Evolutionary conservation across 208 protist species (phyloP).

Genomic region (Trypanosoma platydactyli): DNA sequence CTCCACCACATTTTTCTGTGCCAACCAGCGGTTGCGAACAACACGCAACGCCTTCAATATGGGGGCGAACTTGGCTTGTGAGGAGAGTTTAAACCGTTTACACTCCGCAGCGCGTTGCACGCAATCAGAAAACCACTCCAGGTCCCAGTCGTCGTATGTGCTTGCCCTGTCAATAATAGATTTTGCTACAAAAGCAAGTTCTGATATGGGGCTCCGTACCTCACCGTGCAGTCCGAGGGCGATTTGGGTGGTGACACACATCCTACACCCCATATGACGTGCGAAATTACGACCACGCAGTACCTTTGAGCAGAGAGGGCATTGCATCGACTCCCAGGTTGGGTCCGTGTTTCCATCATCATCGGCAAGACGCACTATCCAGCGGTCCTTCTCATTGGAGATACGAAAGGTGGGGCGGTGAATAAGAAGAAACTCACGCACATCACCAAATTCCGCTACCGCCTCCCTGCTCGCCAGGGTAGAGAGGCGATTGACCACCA

Average conservation of each 20-base stretch:
- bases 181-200: constrained; percentile 75
- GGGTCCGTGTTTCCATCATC: constrained; percentile 37
- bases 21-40: constrained; percentile 78
- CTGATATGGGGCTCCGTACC: constrained; percentile 73
- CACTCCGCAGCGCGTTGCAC: constrained; percentile 52
- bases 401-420: constrained; percentile 88
- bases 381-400: constrained; percentile 56
- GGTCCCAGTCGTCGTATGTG: constrained; percentile 73
- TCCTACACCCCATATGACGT: constrained; percentile 76
- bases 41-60: constrained; percentile 84
- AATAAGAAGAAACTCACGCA: constrained; percentile 90
- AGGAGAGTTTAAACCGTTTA: constrained; percentile 77
- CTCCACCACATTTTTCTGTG: constrained; percentile 59
- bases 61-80: constrained; percentile 69
- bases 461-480: constrained; percentile 73
- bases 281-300: constrained; percentile 85
- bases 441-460: constrained; percentile 82
- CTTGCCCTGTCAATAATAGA: constrained; percentile 55
- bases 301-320: constrained; percentile 83
- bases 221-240: constrained; percentile 77
- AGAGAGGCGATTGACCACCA: constrained; percentile 81
- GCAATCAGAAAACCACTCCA: constrained; percentile 74
- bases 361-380: constrained; percentile 75
- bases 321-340: constrained; percentile 83
- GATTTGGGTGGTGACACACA: constrained; percentile 87